Conservation (phyloP, 768 basidiomycete genomes). For the Tremella yokohamensis region DNA sequence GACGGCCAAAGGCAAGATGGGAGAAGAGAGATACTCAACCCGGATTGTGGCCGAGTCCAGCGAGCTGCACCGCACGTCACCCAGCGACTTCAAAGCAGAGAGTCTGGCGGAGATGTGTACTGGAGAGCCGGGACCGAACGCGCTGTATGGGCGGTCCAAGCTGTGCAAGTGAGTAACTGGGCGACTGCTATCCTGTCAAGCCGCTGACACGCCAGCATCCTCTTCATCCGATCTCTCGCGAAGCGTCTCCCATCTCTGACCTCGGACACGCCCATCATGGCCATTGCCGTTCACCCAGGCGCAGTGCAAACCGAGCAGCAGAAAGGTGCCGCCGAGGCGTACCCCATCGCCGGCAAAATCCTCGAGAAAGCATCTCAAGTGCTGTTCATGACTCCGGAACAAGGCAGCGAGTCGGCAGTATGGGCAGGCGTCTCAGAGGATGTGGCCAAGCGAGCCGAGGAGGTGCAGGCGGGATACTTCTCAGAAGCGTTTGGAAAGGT, state of each 20-base stretch:
- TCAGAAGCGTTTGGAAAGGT: conserved; percentile 47
- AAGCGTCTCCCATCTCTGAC: conserved; percentile 36
- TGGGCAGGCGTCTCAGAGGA: conserved; percentile 41
- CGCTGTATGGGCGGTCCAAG: conserved; percentile 45
- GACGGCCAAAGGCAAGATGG: conserved; percentile 28
- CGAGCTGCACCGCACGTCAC: conserved; percentile 41
- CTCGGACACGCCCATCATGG: conserved; percentile 36
- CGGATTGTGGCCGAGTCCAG: conserved; percentile 44
- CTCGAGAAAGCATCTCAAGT: conserved; percentile 35
- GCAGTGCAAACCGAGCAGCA: conserved; percentile 50
- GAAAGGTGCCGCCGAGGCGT: conserved; percentile 44
- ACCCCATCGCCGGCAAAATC: conserved; percentile 38
- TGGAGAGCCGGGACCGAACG: conserved; percentile 34
- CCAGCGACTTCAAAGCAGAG: conserved; percentile 42
- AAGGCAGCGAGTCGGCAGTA: conserved; percentile 45
- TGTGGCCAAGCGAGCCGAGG: conserved; percentile 26
- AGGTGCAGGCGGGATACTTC: conserved; percentile 47
- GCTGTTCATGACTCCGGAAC: conserved; percentile 49
- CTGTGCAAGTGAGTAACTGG: conserved; percentile 37
- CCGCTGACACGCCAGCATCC: not conserved
- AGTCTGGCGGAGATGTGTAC: conserved; percentile 41
- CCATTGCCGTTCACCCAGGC: conserved; percentile 47
- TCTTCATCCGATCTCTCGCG: conserved; percentile 44
- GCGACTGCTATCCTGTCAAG: not conserved
- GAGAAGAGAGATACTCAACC: conserved; percentile 27